Evolutionary conservation across 2,329 filamentous ascomycete species (phyloP).

Genomic region (Trichoderma oligosporum): DNA sequence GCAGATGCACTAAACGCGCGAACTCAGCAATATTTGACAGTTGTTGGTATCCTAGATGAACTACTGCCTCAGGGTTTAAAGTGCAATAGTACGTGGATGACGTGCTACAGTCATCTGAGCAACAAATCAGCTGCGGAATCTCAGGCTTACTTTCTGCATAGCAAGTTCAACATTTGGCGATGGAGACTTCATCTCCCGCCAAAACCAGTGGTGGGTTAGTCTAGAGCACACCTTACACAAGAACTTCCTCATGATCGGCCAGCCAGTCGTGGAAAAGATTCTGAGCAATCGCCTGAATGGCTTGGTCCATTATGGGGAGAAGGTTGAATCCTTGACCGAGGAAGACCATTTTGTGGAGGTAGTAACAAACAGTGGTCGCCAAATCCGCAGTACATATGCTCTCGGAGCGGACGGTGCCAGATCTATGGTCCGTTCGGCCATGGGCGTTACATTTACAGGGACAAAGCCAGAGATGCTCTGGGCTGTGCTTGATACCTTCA

Average conservation of each 20-base stretch:
- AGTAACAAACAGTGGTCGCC: conserved; percentile 32
- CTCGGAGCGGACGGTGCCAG: conserved; percentile 52
- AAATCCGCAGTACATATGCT: conserved; percentile 39
- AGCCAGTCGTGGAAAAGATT: conserved; percentile 42
- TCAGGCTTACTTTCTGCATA: conserved; percentile 22
- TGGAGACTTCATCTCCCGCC: conserved; percentile 45
- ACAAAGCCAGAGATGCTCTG: conserved; percentile 49
- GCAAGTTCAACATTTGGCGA: conserved; percentile 46
- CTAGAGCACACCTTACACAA: conserved; percentile 44
- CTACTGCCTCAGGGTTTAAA: conserved; percentile 42
- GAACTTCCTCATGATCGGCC: conserved; percentile 50
- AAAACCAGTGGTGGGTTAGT: conserved; percentile 46
- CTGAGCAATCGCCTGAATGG: conserved; percentile 35
- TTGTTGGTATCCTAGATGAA: conserved; percentile 41
- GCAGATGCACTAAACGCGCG: conserved; percentile 48
- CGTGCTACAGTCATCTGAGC: background rate
- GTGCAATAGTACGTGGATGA: conserved; percentile 42
- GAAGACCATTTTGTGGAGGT: conserved; percentile 47
- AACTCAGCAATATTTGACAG: conserved; percentile 46
- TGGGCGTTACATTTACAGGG: conserved; percentile 42
- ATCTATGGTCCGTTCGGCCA: conserved; percentile 42
- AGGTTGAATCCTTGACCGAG: conserved; percentile 50
- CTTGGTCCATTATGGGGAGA: conserved; percentile 37
- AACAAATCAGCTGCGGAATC: background rate
- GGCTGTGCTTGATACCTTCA: conserved; percentile 46